phyloP scores from a whole-genome alignment of 192 early-diverging fungal species.

The Gaertneriomyces sp. region DNA sequence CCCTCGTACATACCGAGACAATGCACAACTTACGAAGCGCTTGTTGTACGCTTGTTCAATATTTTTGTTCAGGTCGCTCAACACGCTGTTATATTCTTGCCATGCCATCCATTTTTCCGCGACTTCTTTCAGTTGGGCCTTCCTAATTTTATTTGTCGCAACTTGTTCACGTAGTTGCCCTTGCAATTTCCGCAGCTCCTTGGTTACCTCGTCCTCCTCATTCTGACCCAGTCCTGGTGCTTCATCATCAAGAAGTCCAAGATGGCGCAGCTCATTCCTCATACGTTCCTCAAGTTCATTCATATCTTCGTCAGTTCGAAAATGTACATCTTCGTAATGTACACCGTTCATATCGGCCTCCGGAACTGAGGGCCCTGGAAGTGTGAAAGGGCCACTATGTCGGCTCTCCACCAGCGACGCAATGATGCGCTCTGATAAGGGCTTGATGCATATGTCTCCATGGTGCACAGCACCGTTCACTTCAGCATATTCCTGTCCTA shows the following conservation, averaged over 20 bases:
- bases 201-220: conserved; percentile 44
- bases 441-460: conserved; percentile 61
- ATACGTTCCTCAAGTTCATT: conserved; percentile 76
- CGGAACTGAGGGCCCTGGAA: neutral
- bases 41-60: conserved; percentile 84
- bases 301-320: conserved; percentile 40
- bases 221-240: conserved; percentile 46
- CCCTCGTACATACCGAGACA: neutral
- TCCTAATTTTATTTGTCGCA: conserved; percentile 64
- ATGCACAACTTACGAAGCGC: conserved; percentile 65
- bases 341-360: neutral
- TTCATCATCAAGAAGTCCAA: conserved; percentile 77
- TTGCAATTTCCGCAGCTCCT: conserved; percentile 61
- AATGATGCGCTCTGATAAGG: conserved; percentile 74
- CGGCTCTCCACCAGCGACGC: conserved; percentile 64
- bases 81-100: conserved; percentile 82
- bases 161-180: conserved; percentile 68
- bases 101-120: conserved; percentile 72
- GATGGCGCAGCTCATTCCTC: conserved; percentile 73
- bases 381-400: conserved; percentile 17
- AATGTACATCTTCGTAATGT: neutral
- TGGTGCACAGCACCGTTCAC: conserved; percentile 38
- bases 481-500: conserved; percentile 9
- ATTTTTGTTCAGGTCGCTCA: conserved; percentile 85
- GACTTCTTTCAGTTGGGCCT: conserved; percentile 60